A percentile compares a stretch with the other conserved stretches of the same genome.
Conservation (phyloP, 208 protist genomes). For the Leishmania braziliensis region DNA sequence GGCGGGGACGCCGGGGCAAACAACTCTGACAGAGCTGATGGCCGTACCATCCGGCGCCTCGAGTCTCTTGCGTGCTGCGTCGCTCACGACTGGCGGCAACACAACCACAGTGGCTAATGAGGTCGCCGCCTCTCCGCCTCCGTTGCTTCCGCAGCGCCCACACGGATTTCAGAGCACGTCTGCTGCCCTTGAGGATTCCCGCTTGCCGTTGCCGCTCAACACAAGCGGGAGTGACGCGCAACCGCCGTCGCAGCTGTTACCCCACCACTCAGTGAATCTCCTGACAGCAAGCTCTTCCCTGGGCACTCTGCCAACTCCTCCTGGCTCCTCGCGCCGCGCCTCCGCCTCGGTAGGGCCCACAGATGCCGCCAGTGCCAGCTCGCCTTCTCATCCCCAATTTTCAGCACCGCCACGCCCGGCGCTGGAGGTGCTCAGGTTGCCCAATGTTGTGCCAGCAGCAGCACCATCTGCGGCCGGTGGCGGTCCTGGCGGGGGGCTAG, state of each 20-base stretch:
- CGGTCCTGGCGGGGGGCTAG: neutral
- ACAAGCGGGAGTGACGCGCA: neutral
- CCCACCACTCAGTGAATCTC: neutral
- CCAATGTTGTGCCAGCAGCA: neutral
- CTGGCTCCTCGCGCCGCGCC: neutral
- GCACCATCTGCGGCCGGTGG: neutral
- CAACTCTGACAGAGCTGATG: neutral
- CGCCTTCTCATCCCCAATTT: neutral
- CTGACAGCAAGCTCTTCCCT: neutral
- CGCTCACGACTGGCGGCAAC: neutral
- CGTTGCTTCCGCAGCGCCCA: neutral
- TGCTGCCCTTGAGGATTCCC: conserved; percentile 9
- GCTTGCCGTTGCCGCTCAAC: neutral
- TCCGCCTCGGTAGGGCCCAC: neutral
- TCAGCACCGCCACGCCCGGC: neutral
- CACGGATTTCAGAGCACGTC: conserved; percentile 3
- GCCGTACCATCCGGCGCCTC: neutral
- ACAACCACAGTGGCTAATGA: neutral
- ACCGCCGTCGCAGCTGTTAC: neutral
- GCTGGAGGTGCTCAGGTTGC: neutral
- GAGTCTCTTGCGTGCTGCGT: neutral
- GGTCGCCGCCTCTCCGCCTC: neutral
- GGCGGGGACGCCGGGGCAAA: neutral
- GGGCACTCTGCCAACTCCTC: neutral
- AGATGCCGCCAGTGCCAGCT: neutral